A percentile compares a stretch with the other conserved stretches of the same genome.
These are phyloP conservation scores for Nicotiana tomentosiformis DNA, from an alignment of 257 asterid species.

Conservation along the genomic window DNA sequence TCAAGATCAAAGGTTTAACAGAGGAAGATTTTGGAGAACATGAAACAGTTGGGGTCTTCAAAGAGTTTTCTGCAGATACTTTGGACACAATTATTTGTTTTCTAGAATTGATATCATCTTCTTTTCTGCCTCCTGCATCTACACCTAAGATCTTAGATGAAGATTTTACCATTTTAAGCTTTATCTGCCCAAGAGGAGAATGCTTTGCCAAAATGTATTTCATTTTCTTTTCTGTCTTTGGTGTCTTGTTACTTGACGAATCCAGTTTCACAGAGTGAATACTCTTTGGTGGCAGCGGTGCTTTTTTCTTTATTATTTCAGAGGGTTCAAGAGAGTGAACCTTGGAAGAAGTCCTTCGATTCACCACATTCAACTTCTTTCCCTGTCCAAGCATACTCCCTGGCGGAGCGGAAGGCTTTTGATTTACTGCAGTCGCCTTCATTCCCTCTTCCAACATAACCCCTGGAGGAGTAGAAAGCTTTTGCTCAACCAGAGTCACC, in stretches of 20 bases:
- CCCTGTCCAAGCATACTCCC: not conserved
- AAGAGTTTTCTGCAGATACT: constrained; percentile 35
- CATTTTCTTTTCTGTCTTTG: constrained; percentile 26
- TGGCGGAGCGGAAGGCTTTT: constrained; percentile 1
- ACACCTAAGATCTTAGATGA: constrained; percentile 26
- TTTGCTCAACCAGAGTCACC: not conserved
- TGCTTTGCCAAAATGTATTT: constrained; percentile 19
- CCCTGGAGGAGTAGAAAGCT: not conserved
- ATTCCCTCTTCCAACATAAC: not conserved
- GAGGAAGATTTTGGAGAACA: constrained; percentile 31
- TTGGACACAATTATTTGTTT: constrained; percentile 17
- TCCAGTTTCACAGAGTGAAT: constrained; percentile 26
- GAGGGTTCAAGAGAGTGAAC: constrained; percentile 38
- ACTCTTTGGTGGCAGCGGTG: constrained; percentile 29
- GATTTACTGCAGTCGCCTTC: constrained; percentile 11
- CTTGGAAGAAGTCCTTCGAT: constrained; percentile 19
- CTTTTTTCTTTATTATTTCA: constrained; percentile 51
- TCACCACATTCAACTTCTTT: not conserved
- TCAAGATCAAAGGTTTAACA: constrained; percentile 16
- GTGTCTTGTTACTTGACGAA: constrained; percentile 19
- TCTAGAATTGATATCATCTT: constrained; percentile 11
- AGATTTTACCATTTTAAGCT: constrained; percentile 25
- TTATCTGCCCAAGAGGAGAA: constrained; percentile 16
- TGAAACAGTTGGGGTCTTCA: constrained; percentile 21
- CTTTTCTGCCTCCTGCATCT: constrained; percentile 30